phyloP scores from a whole-genome alignment of 2,329 filamentous ascomycete species.

The Ampelomyces quisqualis region DNA sequence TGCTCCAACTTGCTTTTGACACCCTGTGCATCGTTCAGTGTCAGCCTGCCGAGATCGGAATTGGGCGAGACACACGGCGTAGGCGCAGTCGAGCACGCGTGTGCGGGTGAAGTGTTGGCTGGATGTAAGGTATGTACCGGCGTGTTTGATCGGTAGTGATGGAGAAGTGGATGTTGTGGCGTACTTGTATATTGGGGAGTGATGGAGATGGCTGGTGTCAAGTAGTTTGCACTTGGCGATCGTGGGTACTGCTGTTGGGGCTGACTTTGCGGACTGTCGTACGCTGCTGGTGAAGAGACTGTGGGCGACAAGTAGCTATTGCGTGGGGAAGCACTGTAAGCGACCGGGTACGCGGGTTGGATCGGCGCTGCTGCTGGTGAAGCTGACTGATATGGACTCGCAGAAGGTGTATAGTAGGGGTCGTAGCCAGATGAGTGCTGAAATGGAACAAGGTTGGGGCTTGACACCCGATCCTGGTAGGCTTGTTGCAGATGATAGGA shows the following conservation, averaged over 20 bases:
- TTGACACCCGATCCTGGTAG: too few species aligned
- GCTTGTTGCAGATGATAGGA: too few species aligned
- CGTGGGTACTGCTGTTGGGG: neutral
- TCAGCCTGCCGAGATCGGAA: neutral
- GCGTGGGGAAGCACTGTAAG: neutral
- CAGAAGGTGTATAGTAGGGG: neutral
- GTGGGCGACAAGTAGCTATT: neutral
- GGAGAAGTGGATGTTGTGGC: too few species aligned
- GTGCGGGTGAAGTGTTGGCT: neutral
- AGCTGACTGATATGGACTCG: neutral
- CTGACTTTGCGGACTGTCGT: neutral
- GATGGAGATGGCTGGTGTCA: neutral
- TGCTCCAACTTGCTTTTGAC: neutral
- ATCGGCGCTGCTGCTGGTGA: neutral
- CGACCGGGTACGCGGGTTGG: neutral
- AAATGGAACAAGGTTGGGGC: neutral
- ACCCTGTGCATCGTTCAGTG: neutral
- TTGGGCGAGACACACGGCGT: neutral
- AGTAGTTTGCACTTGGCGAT: neutral
- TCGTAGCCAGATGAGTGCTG: neutral
- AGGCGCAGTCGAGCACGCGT: neutral
- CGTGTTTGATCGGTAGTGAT: neutral
- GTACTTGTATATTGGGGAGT: neutral
- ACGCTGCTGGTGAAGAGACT: neutral
- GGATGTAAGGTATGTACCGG: too few species aligned